Conservation (phyloP, 805 yeast species). For the Isabelozyma pseudorhagii region DNA sequence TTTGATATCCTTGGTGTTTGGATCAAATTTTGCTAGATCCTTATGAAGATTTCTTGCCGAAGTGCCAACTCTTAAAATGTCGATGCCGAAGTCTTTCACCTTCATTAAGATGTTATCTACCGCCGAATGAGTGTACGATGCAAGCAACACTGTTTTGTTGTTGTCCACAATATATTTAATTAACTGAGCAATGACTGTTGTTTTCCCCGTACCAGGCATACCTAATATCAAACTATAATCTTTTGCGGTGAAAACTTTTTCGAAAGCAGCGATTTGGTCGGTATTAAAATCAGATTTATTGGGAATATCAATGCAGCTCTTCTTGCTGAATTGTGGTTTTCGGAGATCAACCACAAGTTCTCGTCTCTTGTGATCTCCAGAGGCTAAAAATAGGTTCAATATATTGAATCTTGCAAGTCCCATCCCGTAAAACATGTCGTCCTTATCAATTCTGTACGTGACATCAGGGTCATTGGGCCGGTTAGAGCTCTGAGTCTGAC, state of each 20-base stretch:
- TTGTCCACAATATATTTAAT: conserved; percentile 57
- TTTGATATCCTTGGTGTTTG: conserved; percentile 32
- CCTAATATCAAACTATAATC: conserved; percentile 86
- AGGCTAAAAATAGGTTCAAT: conserved; percentile 57
- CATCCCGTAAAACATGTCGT: conserved; percentile 72
- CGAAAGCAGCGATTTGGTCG: conserved; percentile 72
- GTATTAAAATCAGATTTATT: conserved; percentile 45
- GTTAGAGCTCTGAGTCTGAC: not conserved
- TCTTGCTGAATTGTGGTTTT: conserved; percentile 42
- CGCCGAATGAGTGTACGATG: conserved; percentile 93
- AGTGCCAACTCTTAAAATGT: conserved; percentile 65
- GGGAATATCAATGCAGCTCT: conserved; percentile 12
- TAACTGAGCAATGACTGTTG: conserved; percentile 73
- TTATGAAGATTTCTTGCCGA: conserved; percentile 56
- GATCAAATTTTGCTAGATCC: conserved; percentile 51
- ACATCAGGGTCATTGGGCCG: conserved; percentile 3
- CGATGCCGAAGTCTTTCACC: conserved; percentile 35
- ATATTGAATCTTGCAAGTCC: conserved; percentile 75
- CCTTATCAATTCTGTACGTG: conserved; percentile 71
- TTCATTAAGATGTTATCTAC: conserved; percentile 89
- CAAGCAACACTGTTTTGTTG: conserved; percentile 67
- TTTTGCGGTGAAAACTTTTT: conserved; percentile 56
- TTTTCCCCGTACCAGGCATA: conserved; percentile 92
- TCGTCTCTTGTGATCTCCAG: conserved; percentile 46
- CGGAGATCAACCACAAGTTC: conserved; percentile 52